Percentiles rank a stretch among this genome's conserved stretches.
phyloP scores from a whole-genome alignment of 805 yeast genomes.

The Candida railenensis region DNA sequence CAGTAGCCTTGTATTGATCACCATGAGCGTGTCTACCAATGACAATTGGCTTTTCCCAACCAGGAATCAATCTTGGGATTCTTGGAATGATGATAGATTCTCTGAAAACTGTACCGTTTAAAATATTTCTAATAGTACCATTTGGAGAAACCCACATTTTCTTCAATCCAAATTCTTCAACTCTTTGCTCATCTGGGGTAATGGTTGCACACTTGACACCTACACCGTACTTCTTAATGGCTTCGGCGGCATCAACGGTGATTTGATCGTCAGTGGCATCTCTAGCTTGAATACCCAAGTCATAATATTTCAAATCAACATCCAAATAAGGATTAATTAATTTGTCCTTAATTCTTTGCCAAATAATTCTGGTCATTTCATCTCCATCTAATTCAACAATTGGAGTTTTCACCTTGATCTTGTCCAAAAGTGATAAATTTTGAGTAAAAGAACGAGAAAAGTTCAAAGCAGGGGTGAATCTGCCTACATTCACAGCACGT shows the following conservation, averaged over 20 bases:
- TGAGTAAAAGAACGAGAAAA: conserved; percentile 12
- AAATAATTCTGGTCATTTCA: conserved; percentile 83
- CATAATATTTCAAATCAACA: conserved; percentile 74
- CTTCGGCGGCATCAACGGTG: conserved; percentile 77
- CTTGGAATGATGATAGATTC: conserved; percentile 80
- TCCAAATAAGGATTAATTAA: conserved; percentile 69
- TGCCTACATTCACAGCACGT: conserved; percentile 5
- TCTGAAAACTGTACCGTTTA: conserved; percentile 82
- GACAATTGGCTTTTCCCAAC: conserved; percentile 80
- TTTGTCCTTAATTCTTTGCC: conserved; percentile 71
- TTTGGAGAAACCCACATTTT: conserved; percentile 88
- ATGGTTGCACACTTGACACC: conserved; percentile 86
- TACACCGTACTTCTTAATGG: conserved; percentile 71
- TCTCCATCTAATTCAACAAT: conserved; percentile 82
- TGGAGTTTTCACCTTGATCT: conserved; percentile 70
- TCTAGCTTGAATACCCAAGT: conserved; percentile 65
- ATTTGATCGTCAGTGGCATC: conserved; percentile 72
- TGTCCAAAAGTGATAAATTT: conserved; percentile 19
- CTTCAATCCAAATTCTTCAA: conserved; percentile 67
- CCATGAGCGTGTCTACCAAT: conserved; percentile 88
- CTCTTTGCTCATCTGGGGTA: conserved; percentile 81
- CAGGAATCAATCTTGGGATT: conserved; percentile 74
- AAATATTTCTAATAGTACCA: conserved; percentile 78
- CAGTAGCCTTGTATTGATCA: conserved; percentile 82
- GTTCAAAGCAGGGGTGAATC: conserved; percentile 3